phyloP scores from a whole-genome alignment of 2,329 filamentous ascomycete species.

The Colletotrichum costaricense region DNA sequence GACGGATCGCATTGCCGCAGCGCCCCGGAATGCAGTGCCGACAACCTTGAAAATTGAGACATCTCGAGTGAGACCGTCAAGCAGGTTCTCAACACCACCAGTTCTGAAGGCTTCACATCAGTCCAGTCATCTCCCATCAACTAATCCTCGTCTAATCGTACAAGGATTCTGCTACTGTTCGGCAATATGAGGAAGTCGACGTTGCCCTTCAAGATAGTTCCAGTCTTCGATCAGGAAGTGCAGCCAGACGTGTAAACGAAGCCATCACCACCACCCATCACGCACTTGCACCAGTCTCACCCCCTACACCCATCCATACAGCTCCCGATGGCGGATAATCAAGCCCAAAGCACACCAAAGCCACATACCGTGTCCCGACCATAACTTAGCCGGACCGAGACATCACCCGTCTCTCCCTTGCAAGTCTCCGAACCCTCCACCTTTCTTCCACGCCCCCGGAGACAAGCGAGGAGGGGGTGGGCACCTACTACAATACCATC shows the following conservation, averaged over 20 bases:
- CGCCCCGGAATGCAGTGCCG: not conserved
- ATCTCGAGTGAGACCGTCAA: not conserved
- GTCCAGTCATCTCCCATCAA: not conserved
- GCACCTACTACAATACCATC: not conserved
- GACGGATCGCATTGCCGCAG: not conserved
- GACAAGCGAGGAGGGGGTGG: not conserved
- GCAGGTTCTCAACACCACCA: not conserved
- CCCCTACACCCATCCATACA: not conserved
- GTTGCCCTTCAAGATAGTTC: not conserved
- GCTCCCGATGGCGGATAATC: not conserved
- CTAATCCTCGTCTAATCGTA: not conserved
- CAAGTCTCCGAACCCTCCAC: not conserved
- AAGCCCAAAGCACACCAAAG: not conserved
- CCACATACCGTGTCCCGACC: not conserved
- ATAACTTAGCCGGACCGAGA: not conserved
- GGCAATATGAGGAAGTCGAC: not conserved
- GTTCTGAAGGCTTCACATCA: not conserved
- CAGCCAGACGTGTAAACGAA: not conserved
- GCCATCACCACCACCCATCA: constrained; percentile 8
- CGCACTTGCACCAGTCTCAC: not conserved
- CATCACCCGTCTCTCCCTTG: not conserved
- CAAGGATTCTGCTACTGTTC: no score
- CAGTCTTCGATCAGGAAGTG: not conserved
- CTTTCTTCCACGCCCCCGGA: not conserved
- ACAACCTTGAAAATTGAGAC: not conserved